Base-by-base conservation (phyloP, 1,284 basidiomycete genomes). In the Rhodotorula sp. region DNA sequence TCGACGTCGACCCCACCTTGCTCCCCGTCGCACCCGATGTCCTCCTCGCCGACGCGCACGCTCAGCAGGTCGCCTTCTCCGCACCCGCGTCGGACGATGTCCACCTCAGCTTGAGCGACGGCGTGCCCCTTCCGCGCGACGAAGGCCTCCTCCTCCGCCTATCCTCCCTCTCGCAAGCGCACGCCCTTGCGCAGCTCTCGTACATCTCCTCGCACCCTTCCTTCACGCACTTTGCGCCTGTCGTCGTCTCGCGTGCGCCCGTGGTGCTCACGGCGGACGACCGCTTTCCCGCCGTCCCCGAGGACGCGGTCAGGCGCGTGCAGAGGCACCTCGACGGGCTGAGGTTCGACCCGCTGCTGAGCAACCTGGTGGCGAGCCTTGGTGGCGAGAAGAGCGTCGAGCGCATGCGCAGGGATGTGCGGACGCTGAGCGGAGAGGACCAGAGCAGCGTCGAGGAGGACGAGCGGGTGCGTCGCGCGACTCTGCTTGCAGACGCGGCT, bases 361-460 rank as follows among this genome's bases (percentile, higher is more conserved):
- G 67, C 13, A 55, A 37, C 9, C 27, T 76, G 12, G 10, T 74
- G 21, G 32, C 36, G 6, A 46, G 22, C 8, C 29, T 76, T 22
- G 64, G 64, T 7, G 22, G 37, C 25, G 68, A 66, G 27, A n/a
- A 64, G 48, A 54, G 48, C 13, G 5, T 21, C 9, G 61, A 62
- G 32, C 25, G 44, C 32, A 59, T 76, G 48, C 27, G 34, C 32
- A 27, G 29, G 22, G 75, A 81, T 13, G 80, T 77, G 1, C 36
- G 36, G 36, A 56, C 53, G 34, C 56, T 76, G 4, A 71, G 68
- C 21, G 75, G 73, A 4, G 75, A 76, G 58, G 62, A 72, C 15
- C 75, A 76, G 56, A 37, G 48, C 8, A 32, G 27, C 9, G 29
- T 70, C 44, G 48, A 27, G 25, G 34, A 46, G 29, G 56, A 60